Base-by-base conservation (phyloP, 257 asterid species). In the Solanum sitiens region DNA sequence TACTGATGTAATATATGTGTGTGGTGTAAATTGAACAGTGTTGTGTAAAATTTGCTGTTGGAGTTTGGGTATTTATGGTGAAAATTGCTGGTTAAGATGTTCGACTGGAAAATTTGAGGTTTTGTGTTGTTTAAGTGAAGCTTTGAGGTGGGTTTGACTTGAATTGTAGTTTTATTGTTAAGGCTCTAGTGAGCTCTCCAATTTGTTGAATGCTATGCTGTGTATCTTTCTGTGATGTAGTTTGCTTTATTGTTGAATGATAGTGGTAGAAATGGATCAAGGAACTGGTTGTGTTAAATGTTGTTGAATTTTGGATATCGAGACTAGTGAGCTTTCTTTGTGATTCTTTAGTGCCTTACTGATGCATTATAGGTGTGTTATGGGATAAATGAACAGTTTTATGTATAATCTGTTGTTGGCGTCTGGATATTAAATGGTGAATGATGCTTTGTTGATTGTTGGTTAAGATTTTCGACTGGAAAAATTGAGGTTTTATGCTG, bases 41-140 rank as follows among this genome's bases (percentile, higher is more conserved):
- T 83, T 20, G 18, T 27, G 88, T 87, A 68, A 37, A 84, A 35
- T 44, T 18, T 53, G 86, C 56, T 53, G 82, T 87, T 80, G 85
- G 27, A 25, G 12, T 87, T 79, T 77, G 32, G 74, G 89, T 76
- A 35, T 53, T 8, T 74, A 77, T 77, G 86, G 65, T 45, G 23
- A 84, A 15, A n/a, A 16, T 71, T 14, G 30, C 33, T 61, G 40
- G 6, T 39, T 84, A 61, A 84, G 53, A 84, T 39, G 25, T 30
- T 87, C n/a, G 88, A 83, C 45, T 33, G 82, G 65, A 84, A 75
- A 67, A 39, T 21, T 67, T 68, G 85, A 80, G 42, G 27, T 79
- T 65, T 88, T 85, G 61, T 84, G 87, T 63, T 88, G 44, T 86
- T 90, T 84, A 35, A 86, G 90, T 44, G 70, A 88, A 85, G 71